Percentiles rank a stretch among this genome's conserved stretches.
These are phyloP conservation scores for Hypsizygus marmoreus DNA, from an alignment of 768 basidiomycete species.

Conservation along the genomic window DNA sequence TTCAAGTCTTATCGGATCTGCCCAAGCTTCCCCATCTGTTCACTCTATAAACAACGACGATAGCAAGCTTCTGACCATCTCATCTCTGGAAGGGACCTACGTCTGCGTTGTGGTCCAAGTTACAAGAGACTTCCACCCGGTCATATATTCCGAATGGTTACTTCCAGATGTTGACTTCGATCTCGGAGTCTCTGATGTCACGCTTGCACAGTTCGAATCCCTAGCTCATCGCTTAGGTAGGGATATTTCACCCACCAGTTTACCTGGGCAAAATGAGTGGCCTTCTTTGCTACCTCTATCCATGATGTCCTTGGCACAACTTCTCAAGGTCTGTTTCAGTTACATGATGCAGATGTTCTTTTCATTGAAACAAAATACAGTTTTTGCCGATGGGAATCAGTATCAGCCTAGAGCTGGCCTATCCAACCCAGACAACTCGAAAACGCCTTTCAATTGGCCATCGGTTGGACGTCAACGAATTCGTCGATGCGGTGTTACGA, in stretches of 20 bases:
- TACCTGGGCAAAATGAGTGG: constrained; percentile 43
- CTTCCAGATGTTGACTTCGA: constrained; percentile 76
- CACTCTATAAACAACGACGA: constrained; percentile 49
- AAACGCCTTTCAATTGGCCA: constrained; percentile 46
- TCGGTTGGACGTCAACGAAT: constrained; percentile 72
- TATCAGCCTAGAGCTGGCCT: constrained; percentile 82
- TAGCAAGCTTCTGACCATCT: constrained; percentile 72
- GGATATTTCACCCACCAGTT: constrained; percentile 32
- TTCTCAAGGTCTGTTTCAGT: constrained; percentile 79
- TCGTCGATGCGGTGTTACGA: constrained; percentile 83
- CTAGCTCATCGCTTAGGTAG: constrained; percentile 58
- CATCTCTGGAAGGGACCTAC: constrained; percentile 89
- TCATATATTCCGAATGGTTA: constrained; percentile 75
- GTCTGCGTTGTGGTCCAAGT: constrained; percentile 87
- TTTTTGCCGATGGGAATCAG: constrained; percentile 63
- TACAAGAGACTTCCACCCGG: constrained; percentile 89
- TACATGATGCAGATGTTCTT: too few relatives aligned
- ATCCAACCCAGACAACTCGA: constrained; percentile 56
- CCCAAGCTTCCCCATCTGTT: constrained; percentile 73
- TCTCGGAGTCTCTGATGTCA: constrained; percentile 83
- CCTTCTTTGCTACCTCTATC: constrained; percentile 43
- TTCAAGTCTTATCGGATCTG: constrained; percentile 51
- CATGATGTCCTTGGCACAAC: constrained; percentile 75
- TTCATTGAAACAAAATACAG: too few relatives aligned
- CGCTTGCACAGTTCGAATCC: constrained; percentile 73